A percentile compares a stretch with the other conserved stretches of the same genome.
Conservation (phyloP, 768 basidiomycete species). For the Mycena albidolilacea region DNA sequence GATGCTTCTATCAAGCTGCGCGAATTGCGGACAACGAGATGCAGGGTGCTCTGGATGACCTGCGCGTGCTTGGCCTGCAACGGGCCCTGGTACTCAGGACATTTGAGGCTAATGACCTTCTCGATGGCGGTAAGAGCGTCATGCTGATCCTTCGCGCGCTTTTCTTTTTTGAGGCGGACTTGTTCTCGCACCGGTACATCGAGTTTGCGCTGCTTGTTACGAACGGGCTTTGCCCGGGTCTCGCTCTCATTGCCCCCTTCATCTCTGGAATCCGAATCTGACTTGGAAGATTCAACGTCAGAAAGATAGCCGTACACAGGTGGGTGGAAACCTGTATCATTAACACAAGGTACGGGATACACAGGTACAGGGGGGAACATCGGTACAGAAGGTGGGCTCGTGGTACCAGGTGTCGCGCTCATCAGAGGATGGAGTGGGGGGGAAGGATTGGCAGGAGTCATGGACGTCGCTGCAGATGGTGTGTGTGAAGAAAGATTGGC, state of each 20-base stretch:
- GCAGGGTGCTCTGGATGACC: constrained; percentile 27
- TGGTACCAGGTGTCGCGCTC: too few relatives aligned
- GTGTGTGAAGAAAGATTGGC: too few relatives aligned
- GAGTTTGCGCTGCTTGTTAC: not conserved
- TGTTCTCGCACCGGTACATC: constrained; percentile 8
- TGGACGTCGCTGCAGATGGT: too few relatives aligned
- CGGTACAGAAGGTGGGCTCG: too few relatives aligned
- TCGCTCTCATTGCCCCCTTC: not conserved
- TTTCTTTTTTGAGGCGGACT: not conserved
- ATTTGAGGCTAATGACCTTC: not conserved
- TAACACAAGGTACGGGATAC: not conserved
- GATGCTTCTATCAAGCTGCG: constrained; percentile 30
- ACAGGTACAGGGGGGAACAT: too few relatives aligned
- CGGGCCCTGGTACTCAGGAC: not conserved
- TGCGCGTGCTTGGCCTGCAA: constrained; percentile 16
- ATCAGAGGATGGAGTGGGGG: too few relatives aligned
- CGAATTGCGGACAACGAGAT: constrained; percentile 30
- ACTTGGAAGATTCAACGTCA: not conserved
- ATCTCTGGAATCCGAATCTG: not conserved
- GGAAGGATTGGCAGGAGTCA: too few relatives aligned
- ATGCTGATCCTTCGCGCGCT: not conserved
- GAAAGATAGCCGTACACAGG: constrained; percentile 2
- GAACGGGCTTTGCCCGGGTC: not conserved
- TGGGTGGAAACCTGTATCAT: not conserved
- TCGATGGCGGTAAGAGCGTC: not conserved